Base-by-base conservation (phyloP, 495 filamentous ascomycete genomes). In the Amniculicola lignicola region DNA sequence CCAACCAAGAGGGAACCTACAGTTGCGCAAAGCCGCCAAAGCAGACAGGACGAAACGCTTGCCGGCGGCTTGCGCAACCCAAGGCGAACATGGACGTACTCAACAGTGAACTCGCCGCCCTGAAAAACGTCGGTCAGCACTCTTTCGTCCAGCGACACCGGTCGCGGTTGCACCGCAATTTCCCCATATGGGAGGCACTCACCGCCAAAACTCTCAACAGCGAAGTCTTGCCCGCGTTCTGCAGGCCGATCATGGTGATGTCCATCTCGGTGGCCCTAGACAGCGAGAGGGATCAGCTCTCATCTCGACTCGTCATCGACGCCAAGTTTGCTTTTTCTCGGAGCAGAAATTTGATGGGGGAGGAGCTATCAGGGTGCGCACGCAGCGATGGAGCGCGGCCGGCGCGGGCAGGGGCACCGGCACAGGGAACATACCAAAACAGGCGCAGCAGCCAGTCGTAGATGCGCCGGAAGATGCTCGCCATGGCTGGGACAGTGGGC, bases 401-500 rank as follows among this genome's bases (percentile, higher is more conserved):
- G 45, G 28, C 37, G 43, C 25, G 57, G 29, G 29, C 9, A 35
- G 24, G 19, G 42, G 24, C 9, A 40, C 9, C 7, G 7, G 37
- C 50, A 35, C 23, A 25, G n/a, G 24, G 16, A 16, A 84, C 90
- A 82, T 78, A 98, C 93, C 93, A 98, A 75, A 98, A 97, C 62
- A 95, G 85, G 78, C 91, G 84, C 74, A 98, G 74, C 70, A 98
- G 79, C 90, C 90, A 96, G 83, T 98, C 92, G 82, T 96, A 98
- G 72, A 98, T 87, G 75, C 81, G 81, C 57, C 86, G 88, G 75
- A 98, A 95, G 71, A 95, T 75, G 65, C 88, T 86, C 52, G 88
- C 86, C 88, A 91, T 94, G 74, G 51, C 77, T 66, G n/a, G 11
- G 48, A 12, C 42, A 22, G 23, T 21, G 24, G 6, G 52, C 25